Evolutionary conservation across 2,329 filamentous ascomycete genomes (phyloP), one percentile per base, ranked within the genome.

Genomic region (Beauveria pseudobassiana): DNA sequence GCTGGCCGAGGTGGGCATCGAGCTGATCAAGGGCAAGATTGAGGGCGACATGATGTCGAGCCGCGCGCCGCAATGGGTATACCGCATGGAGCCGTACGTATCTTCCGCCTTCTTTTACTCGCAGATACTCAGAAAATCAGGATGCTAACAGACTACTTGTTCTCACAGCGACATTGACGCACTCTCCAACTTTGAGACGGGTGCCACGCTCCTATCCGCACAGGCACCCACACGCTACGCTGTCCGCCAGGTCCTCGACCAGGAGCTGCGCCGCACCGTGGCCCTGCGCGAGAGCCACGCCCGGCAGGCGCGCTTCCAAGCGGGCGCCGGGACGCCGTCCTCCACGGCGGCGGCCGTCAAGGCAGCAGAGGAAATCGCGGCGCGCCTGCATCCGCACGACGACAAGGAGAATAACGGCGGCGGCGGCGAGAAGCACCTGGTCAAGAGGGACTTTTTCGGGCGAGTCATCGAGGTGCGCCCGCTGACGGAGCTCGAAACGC

Each of bases 41-140:
- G 92, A 96, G 69, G 81, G 80, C 14, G 88, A 90, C 42, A 82
- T 82, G 8, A 73, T 80, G 5, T 78, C 77, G 22, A 80, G 80
- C 61, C 82, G 85, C 40, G 87, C 83, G n/a, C 76, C 81, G 20
- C 81, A 86, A 67, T 98, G 87, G 82, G 87, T 96, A 9, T 98
- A 96, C 74, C 86, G 95, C 59, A 93, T 99, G 90, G 93, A 98
- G 70, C 95, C 95, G 82, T 93, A 78, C 81, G 88, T 45, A 57
- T 38, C 28, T 38, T n/a, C 40, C 53, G 46, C 16, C 20, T 16
- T n/a, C 16, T 24, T 26, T 5, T 7, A 6, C 9, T 26, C 16
- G 38, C 40, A 8, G n/a, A 8, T n/a, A 20, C 20, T 10, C 64
- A 71, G 63, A 68, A 20, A 12, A 63, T 1, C 5, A 38, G 7